Percentiles rank a stretch among this genome's conserved stretches.
These are phyloP conservation scores for Coemansia sp. DNA, from an alignment of 371 early-diverging fungal genomes.

Conservation along the genomic window DNA sequence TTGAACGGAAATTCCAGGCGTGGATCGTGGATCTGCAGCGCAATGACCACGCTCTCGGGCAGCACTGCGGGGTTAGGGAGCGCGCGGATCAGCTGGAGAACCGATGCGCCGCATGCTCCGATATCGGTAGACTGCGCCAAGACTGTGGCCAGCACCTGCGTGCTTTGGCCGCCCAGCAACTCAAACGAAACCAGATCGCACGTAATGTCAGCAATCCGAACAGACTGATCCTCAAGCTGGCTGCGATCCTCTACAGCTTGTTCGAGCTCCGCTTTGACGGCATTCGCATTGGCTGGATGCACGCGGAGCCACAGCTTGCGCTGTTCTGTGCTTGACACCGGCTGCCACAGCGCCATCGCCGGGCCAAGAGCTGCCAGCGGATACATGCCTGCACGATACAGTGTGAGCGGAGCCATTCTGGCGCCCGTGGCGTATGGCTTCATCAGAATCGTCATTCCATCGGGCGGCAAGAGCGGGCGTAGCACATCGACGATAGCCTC, in stretches of 20 bases:
- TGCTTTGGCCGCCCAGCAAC: conserved; percentile 40
- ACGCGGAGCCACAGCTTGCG: conserved; percentile 38
- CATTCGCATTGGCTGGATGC: conserved; percentile 34
- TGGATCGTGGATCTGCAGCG: conserved; percentile 29
- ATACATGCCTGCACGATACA: conserved; percentile 18
- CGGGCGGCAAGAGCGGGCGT: conserved; percentile 62
- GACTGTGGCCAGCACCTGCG: conserved; percentile 26
- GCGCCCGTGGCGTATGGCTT: conserved; percentile 54
- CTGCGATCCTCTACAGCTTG: not conserved
- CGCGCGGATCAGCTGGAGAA: conserved; percentile 14
- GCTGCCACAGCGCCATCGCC: conserved; percentile 43
- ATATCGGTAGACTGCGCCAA: conserved; percentile 12
- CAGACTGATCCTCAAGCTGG: not conserved
- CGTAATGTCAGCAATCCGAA: conserved; percentile 28
- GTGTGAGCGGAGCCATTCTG: conserved; percentile 22
- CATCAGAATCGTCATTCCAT: conserved; percentile 61
- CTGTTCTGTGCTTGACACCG: not conserved
- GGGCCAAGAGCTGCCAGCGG: conserved; percentile 39
- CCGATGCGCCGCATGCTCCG: conserved; percentile 7
- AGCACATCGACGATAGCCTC: conserved; percentile 57
- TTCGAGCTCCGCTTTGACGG: conserved; percentile 24
- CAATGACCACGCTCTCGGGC: conserved; percentile 38
- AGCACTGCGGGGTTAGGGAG: conserved; percentile 35
- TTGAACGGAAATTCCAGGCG: conserved; percentile 35
- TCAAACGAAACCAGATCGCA: conserved; percentile 43